These are phyloP conservation scores for Blepharisma stoltei DNA, from an alignment of 73 alveolate species.

Conservation along the genomic window DNA sequence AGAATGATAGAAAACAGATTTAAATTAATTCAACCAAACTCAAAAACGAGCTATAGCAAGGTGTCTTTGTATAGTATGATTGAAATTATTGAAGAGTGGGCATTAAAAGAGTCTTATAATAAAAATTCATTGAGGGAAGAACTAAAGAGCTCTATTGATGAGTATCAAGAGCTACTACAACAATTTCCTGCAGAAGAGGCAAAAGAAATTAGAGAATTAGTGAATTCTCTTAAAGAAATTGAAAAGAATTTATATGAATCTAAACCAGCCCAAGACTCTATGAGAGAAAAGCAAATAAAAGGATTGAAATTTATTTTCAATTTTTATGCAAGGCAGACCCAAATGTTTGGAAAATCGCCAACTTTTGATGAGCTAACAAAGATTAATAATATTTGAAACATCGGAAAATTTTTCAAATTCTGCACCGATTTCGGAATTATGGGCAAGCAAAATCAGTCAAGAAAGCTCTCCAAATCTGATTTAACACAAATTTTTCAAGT, in stretches of 20 bases:
- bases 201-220: no score
- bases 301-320: not conserved
- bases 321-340: slow-evolving; percentile 16
- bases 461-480: not conserved
- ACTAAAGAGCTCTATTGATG: not conserved
- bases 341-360: slow-evolving; percentile 4
- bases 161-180: not conserved
- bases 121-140: not conserved
- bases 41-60: not conserved
- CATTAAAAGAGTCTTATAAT: not conserved
- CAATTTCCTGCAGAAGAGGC: no score
- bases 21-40: not conserved
- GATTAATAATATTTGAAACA: not conserved
- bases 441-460: not conserved
- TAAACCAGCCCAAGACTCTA: not conserved
- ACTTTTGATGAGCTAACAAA: slow-evolving; percentile 18
- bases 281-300: not conserved
- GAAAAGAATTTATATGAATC: no score
- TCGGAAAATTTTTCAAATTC: slow-evolving; percentile 5
- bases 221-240: no score
- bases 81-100: slow-evolving; percentile 5
- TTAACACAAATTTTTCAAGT: slow-evolving; percentile 1
- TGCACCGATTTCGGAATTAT: not conserved
- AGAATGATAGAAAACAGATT: slow-evolving; percentile 26
- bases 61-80: not conserved